phyloP scores from a whole-genome alignment of 441 rosid species.

The Erodium chrysanthum region DNA sequence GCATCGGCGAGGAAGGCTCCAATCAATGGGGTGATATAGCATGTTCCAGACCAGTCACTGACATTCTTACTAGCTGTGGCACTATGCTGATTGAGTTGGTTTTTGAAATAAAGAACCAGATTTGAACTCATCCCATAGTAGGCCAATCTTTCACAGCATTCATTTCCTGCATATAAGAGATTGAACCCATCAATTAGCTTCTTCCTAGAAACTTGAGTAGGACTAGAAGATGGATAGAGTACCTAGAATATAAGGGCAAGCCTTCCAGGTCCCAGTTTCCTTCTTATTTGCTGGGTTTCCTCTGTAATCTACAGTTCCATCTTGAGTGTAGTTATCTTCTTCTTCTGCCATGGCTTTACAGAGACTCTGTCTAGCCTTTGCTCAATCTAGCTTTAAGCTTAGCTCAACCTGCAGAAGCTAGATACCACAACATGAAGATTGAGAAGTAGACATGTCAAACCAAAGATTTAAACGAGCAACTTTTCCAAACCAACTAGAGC shows the following conservation, averaged over 20 bases:
- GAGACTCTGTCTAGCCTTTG: not conserved
- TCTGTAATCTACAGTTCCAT: conserved; percentile 58
- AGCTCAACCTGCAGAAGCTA: not conserved
- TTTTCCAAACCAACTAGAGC: too few relatives aligned
- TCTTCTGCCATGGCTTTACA: conserved; percentile 22
- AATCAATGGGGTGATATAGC: conserved; percentile 71
- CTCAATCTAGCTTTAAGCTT: not conserved
- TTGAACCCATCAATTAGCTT: not conserved
- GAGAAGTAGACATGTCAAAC: too few relatives aligned
- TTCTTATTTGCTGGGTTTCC: conserved; percentile 60
- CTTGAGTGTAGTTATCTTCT: conserved; percentile 46
- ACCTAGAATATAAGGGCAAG: conserved; percentile 88
- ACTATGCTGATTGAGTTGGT: conserved; percentile 54
- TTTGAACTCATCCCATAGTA: conserved; percentile 96
- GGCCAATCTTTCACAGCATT: conserved; percentile 88
- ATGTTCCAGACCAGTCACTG: conserved; percentile 88
- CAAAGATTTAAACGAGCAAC: too few relatives aligned
- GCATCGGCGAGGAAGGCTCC: conserved; percentile 96
- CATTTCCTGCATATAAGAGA: conserved; percentile 44
- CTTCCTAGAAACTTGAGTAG: not conserved
- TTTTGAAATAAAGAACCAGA: conserved; percentile 64
- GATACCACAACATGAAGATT: too few relatives aligned
- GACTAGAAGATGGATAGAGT: conserved; percentile 10
- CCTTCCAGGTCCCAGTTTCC: conserved; percentile 85
- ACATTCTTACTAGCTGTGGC: conserved; percentile 71